These are phyloP conservation scores for Neocatenulostroma microsporum DNA, from an alignment of 2,329 filamentous ascomycete species.

Conservation along the genomic window DNA sequence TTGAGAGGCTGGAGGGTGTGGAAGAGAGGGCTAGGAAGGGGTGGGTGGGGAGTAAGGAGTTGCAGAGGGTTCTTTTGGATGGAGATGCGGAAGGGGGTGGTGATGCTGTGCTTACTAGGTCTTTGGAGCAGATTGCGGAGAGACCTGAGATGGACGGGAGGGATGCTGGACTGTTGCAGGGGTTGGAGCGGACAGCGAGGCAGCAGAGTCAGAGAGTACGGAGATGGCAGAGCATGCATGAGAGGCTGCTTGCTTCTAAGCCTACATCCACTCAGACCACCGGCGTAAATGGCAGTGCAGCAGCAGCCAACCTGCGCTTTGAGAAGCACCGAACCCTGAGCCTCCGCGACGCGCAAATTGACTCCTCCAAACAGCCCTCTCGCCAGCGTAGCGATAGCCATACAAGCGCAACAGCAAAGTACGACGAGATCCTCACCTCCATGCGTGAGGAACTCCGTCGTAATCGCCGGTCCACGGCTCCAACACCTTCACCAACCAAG, in stretches of 20 bases:
- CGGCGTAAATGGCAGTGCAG: background rate
- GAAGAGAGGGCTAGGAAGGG: constrained; percentile 59
- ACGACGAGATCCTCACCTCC: constrained; percentile 27
- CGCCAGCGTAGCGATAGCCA: constrained; percentile 11
- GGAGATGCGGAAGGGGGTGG: constrained; percentile 52
- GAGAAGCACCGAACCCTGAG: constrained; percentile 25
- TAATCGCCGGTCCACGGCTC: constrained; percentile 8
- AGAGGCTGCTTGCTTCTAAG: constrained; percentile 17
- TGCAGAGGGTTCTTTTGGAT: constrained; percentile 63
- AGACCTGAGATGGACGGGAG: constrained; percentile 44
- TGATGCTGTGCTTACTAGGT: constrained; percentile 54
- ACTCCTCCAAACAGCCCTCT: constrained; percentile 7
- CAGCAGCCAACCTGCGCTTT: constrained; percentile 18
- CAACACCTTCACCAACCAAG: constrained; percentile 3
- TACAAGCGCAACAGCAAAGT: constrained; percentile 15
- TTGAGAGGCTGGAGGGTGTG: constrained; percentile 30
- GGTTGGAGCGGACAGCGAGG: constrained; percentile 61
- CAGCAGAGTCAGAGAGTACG: constrained; percentile 60
- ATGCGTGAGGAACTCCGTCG: constrained; percentile 29
- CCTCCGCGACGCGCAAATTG: constrained; percentile 17
- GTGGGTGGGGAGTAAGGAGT: constrained; percentile 70
- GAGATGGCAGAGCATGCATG: constrained; percentile 65
- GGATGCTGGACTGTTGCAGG: constrained; percentile 53
- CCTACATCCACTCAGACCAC: constrained; percentile 4
- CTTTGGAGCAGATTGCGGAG: constrained; percentile 68